Conservation (phyloP, 176 grass and related monocot genomes). For the Lolium multiflorum region DNA sequence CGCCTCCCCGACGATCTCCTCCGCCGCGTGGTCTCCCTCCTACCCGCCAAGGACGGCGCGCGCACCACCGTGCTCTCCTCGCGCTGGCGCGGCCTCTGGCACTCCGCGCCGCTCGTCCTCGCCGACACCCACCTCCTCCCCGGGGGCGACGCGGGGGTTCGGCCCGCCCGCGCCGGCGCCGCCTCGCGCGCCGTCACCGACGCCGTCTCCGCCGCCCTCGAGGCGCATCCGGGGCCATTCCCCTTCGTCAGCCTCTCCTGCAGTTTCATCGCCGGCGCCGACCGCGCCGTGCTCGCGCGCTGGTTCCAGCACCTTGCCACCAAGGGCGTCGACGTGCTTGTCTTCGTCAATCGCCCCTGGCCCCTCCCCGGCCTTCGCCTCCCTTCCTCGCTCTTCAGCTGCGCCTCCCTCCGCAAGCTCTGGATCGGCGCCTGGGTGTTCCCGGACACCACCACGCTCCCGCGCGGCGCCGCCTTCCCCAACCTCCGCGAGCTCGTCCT, state of each 20-base stretch:
- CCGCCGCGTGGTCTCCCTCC: background rate
- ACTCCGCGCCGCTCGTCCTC: no score
- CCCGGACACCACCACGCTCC: conserved; percentile 5
- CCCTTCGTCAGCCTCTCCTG: conserved; percentile 13
- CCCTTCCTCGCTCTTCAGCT: conserved; percentile 11
- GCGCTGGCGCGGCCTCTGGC: no score
- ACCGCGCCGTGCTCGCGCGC: conserved; percentile 12
- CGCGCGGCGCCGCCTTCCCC: conserved; percentile 29
- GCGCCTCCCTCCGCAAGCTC: conserved; percentile 28
- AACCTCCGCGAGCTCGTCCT: conserved; percentile 20
- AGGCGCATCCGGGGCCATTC: conserved; percentile 7
- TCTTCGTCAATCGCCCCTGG: background rate
- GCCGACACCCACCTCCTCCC: no score
- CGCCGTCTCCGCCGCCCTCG: no score
- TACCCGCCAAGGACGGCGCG: conserved; percentile 6
- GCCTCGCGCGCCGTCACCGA: no score
- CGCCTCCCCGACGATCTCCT: background rate
- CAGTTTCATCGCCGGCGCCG: background rate
- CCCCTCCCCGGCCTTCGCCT: background rate
- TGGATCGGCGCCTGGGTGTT: conserved; percentile 28
- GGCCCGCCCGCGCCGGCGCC: no score
- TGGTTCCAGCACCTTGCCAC: conserved; percentile 22
- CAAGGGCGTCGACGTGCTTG: background rate
- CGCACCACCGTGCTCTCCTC: no score
- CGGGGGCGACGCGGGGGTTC: no score